Evolutionary conservation across 148 eudicot species (phyloP).

Genomic region (Pouteria glomerata): DNA sequence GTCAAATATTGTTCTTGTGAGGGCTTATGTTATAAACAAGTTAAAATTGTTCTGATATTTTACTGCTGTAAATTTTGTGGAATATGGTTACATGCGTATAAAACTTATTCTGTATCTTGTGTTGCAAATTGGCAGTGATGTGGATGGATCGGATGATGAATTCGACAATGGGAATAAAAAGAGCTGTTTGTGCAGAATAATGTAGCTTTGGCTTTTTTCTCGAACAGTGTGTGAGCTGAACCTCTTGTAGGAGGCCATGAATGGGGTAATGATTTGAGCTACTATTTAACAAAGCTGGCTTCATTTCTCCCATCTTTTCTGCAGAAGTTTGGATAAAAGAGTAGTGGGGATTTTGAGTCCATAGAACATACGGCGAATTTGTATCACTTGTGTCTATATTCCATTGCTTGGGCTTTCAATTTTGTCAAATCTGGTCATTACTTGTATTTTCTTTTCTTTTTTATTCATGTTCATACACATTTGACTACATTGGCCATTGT

Average conservation of each 20-base stretch:
- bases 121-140: constrained; percentile 30
- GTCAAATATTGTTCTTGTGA: background rate
- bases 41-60: background rate
- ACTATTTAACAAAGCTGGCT: background rate
- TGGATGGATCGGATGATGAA: constrained; percentile 68
- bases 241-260: background rate
- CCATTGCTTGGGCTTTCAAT: constrained; percentile 27
- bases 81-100: background rate
- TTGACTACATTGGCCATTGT: constrained; percentile 7
- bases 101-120: background rate
- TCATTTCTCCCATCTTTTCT: constrained; percentile 18
- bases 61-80: background rate
- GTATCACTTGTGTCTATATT: constrained; percentile 37
- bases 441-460: constrained; percentile 7
- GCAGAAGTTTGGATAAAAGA: constrained; percentile 15
- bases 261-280: constrained; percentile 1
- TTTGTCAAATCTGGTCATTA: constrained; percentile 23
- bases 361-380: constrained; percentile 2
- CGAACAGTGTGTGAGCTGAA: background rate
- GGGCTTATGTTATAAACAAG: background rate
- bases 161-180: constrained; percentile 47
- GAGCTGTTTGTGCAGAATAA: constrained; percentile 72
- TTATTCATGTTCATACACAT: constrained; percentile 4
- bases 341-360: constrained; percentile 3
- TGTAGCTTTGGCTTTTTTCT: constrained; percentile 25